A percentile compares a stretch with the other conserved stretches of the same genome.
Conservation (phyloP, 1,284 basidiomycete genomes). For the Schizophyllum commune region DNA sequence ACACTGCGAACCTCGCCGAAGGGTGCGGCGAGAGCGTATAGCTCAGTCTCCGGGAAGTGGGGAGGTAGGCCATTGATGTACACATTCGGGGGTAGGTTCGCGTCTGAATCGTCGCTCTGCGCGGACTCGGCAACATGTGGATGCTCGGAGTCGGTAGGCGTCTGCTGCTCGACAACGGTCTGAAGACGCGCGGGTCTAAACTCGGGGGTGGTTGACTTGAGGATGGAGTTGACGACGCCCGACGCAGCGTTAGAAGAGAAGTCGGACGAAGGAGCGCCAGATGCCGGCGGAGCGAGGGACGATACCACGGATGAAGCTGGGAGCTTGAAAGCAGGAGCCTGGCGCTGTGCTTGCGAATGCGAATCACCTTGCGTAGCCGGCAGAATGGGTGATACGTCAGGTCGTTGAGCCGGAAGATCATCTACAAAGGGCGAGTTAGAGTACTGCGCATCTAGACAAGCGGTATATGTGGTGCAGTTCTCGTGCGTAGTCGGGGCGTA, state of each 20-base stretch:
- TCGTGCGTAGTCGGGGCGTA: too few species aligned
- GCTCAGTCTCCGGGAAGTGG: conserved; percentile 53
- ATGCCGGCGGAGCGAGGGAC: not conserved
- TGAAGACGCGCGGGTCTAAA: not conserved
- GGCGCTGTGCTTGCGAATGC: not conserved
- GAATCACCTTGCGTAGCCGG: not conserved
- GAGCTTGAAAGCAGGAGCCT: not conserved
- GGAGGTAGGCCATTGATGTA: conserved; percentile 65
- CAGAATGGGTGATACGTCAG: not conserved
- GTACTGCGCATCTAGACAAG: not conserved
- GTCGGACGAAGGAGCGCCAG: not conserved
- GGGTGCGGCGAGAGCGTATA: conserved; percentile 45
- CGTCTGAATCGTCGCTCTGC: not conserved
- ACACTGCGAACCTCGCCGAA: conserved; percentile 54
- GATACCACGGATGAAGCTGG: not conserved
- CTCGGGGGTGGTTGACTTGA: not conserved
- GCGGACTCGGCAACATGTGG: not conserved
- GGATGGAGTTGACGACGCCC: not conserved
- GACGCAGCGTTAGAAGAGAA: not conserved
- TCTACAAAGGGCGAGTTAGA: not conserved
- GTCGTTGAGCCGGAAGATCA: not conserved
- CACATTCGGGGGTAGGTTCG: conserved; percentile 39
- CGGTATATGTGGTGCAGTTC: too few species aligned
- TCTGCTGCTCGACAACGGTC: not conserved
- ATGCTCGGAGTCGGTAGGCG: not conserved